Conservation (phyloP, 257 asterid genomes). For the Primulina eburnea region DNA sequence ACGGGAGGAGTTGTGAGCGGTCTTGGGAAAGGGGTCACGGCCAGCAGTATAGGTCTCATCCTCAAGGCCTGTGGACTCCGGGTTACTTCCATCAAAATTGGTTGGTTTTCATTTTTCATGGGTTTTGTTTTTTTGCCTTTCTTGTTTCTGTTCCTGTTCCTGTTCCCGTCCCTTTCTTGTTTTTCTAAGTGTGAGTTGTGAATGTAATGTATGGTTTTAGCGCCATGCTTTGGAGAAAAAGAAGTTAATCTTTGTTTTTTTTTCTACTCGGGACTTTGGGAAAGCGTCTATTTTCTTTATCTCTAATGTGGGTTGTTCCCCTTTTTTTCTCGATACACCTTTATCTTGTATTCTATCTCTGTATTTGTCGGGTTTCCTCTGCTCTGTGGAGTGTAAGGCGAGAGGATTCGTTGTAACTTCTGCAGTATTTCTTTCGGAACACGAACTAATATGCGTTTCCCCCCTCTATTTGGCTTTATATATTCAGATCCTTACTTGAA, state of each 20-base stretch:
- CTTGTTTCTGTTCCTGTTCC: not conserved
- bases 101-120: conserved; percentile 31
- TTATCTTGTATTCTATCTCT: conserved; percentile 2
- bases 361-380: not conserved
- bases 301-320: not conserved
- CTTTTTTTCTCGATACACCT: not conserved
- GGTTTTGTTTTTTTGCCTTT: not conserved
- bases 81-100: conserved; percentile 88
- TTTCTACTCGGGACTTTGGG: not conserved
- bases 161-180: not conserved
- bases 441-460: conserved; percentile 10
- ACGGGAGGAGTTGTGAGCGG: conserved; percentile 98
- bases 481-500: conserved; percentile 86
- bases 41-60: conserved; percentile 92
- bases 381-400: not conserved
- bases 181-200: not conserved
- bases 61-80: conserved; percentile 91
- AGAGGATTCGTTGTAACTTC: not conserved
- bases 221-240: not conserved
- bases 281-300: not conserved
- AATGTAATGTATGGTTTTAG: not conserved
- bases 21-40: conserved; percentile 94
- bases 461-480: not conserved
- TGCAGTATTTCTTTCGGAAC: not conserved
- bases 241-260: not conserved